Percentiles rank a stretch among this genome's conserved stretches.
Evolutionary conservation across 2,329 filamentous ascomycete species (phyloP).

Genomic region (Fusarium chuoi): DNA sequence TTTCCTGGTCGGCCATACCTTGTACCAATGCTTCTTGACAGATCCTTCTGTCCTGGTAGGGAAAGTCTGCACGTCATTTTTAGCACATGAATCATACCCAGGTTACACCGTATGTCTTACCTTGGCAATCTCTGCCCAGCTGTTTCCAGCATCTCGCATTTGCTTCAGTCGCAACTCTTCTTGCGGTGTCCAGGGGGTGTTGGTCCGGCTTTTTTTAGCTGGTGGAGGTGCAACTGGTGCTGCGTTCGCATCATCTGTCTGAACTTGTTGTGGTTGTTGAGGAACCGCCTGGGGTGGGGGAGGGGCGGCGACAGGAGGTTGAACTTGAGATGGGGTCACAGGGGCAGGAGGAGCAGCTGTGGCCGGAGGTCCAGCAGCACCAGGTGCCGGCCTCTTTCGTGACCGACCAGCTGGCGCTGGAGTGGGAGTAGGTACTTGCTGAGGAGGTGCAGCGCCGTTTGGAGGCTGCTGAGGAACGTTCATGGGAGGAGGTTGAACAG

Average conservation of each 20-base stretch:
- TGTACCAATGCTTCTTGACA: constrained; percentile 99
- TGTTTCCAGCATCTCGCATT: constrained; percentile 92
- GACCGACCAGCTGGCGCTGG: constrained; percentile 52
- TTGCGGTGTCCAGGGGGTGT: constrained; percentile 96
- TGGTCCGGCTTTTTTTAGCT: constrained; percentile 94
- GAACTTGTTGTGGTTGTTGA: constrained; percentile 43
- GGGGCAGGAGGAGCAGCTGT: constrained; percentile 48
- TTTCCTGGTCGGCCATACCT: constrained; percentile 65
- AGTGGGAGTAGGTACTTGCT: constrained; percentile 53
- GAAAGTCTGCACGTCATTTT: constrained; percentile 75
- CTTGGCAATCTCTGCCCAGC: constrained; percentile 99
- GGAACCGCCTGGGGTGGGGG: constrained; percentile 46
- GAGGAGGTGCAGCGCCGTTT: constrained; percentile 47
- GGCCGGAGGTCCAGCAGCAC: constrained; percentile 52
- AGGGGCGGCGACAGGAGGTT: constrained; percentile 45
- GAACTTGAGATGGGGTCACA: constrained; percentile 47
- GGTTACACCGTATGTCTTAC: constrained; percentile 65
- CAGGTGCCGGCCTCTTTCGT: constrained; percentile 56
- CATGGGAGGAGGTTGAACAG: constrained; percentile 51
- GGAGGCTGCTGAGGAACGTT: constrained; percentile 56
- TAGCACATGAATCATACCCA: neutral
- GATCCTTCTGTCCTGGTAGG: constrained; percentile 94
- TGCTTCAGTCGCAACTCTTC: constrained; percentile 93
- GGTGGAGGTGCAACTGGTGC: constrained; percentile 59
- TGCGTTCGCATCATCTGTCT: constrained; percentile 47